Percentiles rank a stretch among this genome's conserved stretches.
These are phyloP conservation scores for Haplosporangium sp. DNA, from an alignment of 371 early-diverging fungal species.

Conservation along the genomic window DNA sequence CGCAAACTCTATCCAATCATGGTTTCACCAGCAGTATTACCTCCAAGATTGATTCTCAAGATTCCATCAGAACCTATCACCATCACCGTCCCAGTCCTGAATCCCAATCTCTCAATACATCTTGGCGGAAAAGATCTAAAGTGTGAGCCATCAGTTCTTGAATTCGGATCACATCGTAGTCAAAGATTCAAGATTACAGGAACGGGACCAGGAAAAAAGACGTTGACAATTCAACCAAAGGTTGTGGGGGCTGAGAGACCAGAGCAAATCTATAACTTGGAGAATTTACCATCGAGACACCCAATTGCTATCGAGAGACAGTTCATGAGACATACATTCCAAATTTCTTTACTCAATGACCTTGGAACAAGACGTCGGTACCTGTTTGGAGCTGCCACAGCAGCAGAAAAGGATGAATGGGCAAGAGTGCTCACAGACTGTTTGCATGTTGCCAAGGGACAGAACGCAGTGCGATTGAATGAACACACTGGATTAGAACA, in stretches of 20 bases:
- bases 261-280: constrained; percentile 67
- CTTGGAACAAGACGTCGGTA: constrained; percentile 64
- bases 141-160: constrained; percentile 69
- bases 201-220: constrained; percentile 73
- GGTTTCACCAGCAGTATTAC: constrained; percentile 58
- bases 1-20: constrained; percentile 46
- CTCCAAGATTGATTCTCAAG: constrained; percentile 69
- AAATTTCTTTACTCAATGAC: constrained; percentile 66
- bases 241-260: constrained; percentile 56
- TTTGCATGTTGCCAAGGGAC: constrained; percentile 40
- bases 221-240: constrained; percentile 68
- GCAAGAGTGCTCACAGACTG: constrained; percentile 35
- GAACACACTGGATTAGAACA: constrained; percentile 53
- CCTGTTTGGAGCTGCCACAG: constrained; percentile 68
- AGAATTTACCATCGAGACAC: constrained; percentile 67
- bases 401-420: constrained; percentile 64
- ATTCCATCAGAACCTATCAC: constrained; percentile 69
- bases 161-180: constrained; percentile 65
- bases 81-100: constrained; percentile 70
- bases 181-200: constrained; percentile 74
- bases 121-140: constrained; percentile 70
- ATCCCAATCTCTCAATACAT: constrained; percentile 72
- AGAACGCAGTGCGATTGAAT: constrained; percentile 47
- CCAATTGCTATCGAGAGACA: constrained; percentile 74
- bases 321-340: constrained; percentile 78